A percentile compares a stretch with the other conserved stretches of the same genome.
Conservation (phyloP, 306 rosid genomes). For the Trifolium pratense region DNA sequence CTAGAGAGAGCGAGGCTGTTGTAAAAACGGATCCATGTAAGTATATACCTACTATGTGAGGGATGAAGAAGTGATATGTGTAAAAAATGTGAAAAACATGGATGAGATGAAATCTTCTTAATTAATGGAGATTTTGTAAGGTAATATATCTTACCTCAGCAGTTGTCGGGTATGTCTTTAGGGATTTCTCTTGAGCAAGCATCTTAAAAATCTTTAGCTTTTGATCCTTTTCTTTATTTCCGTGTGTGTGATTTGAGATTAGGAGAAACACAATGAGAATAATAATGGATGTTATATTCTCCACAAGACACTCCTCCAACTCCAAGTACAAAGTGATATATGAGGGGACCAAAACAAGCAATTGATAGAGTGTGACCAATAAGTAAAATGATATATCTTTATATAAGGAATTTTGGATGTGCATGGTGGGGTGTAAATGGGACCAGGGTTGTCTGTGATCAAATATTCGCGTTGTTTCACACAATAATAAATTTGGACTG, state of each 20-base stretch:
- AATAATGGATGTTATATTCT: slow-evolving; percentile 34
- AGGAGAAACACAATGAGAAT: slow-evolving; percentile 26
- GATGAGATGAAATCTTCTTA: slow-evolving; percentile 12
- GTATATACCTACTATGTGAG: not conserved
- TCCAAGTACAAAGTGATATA: slow-evolving; percentile 37
- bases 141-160: slow-evolving; percentile 46
- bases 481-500: no score
- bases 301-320: slow-evolving; percentile 37
- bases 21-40: not conserved
- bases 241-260: slow-evolving; percentile 30
- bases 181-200: slow-evolving; percentile 48
- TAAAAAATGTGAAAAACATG: slow-evolving; percentile 32
- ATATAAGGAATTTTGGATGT: slow-evolving; percentile 47
- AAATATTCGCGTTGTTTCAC: no score
- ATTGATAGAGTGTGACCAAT: slow-evolving; percentile 36
- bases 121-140: slow-evolving; percentile 21
- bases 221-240: slow-evolving; percentile 33
- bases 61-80: not conserved
- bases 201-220: slow-evolving; percentile 35
- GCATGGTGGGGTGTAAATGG: slow-evolving; percentile 30
- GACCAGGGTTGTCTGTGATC: no score
- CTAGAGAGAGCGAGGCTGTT: not conserved
- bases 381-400: slow-evolving; percentile 30
- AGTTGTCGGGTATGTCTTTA: slow-evolving; percentile 50
- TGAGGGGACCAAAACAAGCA: slow-evolving; percentile 44